phyloP scores from a whole-genome alignment of 352 stramenopile genomes.

The Phytopythium ostracodes region DNA sequence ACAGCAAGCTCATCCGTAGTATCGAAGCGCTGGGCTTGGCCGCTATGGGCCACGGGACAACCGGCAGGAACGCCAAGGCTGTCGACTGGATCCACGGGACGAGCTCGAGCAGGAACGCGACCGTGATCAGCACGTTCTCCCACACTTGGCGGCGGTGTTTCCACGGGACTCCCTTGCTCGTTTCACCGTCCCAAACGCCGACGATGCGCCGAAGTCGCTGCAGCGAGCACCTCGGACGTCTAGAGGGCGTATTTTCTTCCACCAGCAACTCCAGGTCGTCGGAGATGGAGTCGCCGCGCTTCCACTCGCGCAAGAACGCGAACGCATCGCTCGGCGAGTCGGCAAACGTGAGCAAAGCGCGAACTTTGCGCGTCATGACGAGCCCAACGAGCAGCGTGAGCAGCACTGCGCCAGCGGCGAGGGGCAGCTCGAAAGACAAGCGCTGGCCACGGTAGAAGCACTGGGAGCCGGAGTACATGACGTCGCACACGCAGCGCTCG shows the following conservation, averaged over 20 bases:
- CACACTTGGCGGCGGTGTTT: constrained; percentile 17
- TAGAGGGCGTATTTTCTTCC: neutral
- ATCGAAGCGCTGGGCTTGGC: constrained; percentile 29
- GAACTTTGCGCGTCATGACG: constrained; percentile 19
- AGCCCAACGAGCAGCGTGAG: constrained; percentile 29
- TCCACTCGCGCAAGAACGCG: constrained; percentile 35
- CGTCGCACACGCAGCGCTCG: constrained; percentile 36
- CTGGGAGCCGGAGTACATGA: constrained; percentile 42
- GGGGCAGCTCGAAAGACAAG: constrained; percentile 46
- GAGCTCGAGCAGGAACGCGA: constrained; percentile 36
- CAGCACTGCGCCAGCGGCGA: constrained; percentile 36
- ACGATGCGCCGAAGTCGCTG: constrained; percentile 9
- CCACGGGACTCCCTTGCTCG: constrained; percentile 22
- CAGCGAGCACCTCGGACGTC: neutral
- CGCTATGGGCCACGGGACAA: constrained; percentile 40
- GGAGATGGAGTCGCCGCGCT: neutral
- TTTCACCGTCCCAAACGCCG: constrained; percentile 36
- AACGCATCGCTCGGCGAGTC: constrained; percentile 32
- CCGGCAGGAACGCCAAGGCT: constrained; percentile 44
- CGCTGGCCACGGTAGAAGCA: constrained; percentile 38
- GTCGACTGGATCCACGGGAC: constrained; percentile 42
- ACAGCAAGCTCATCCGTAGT: constrained; percentile 35
- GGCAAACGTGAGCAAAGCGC: constrained; percentile 32
- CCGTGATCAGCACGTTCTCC: constrained; percentile 28
- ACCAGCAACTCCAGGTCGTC: neutral